A percentile compares a stretch with the other conserved stretches of the same genome.
These are phyloP conservation scores for Colletotrichum liriopes DNA, from an alignment of 2,329 filamentous ascomycete species.

Conservation along the genomic window DNA sequence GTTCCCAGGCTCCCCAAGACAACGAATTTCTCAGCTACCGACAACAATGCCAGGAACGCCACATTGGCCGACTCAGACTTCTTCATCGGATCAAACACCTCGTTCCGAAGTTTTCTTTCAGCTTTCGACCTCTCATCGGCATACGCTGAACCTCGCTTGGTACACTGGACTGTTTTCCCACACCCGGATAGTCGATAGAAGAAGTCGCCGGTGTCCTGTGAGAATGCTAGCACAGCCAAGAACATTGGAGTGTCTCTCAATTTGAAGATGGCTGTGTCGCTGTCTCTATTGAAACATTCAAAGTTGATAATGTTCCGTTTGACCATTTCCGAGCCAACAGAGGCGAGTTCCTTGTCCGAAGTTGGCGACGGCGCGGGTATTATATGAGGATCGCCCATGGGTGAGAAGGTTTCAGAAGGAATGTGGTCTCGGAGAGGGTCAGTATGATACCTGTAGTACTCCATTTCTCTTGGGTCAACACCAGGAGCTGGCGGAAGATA, in stretches of 20 bases:
- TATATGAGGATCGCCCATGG: too few relatives aligned
- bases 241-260: not conserved
- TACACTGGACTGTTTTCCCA: not conserved
- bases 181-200: not conserved
- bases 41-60: conserved; percentile 19
- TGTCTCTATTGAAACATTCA: not conserved
- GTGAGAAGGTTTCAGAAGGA: too few relatives aligned
- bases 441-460: too few relatives aligned
- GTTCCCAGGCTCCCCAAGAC: conserved; percentile 39
- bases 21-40: conserved; percentile 34
- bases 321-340: too few relatives aligned
- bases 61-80: not conserved
- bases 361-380: too few relatives aligned
- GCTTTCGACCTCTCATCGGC: not conserved
- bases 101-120: not conserved
- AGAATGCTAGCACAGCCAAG: not conserved
- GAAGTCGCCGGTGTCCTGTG: not conserved
- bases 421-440: too few relatives aligned
- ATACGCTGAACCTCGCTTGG: conserved; percentile 7
- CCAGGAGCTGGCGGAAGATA: too few relatives aligned
- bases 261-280: not conserved
- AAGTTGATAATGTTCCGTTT: not conserved
- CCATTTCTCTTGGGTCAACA: too few relatives aligned
- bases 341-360: too few relatives aligned
- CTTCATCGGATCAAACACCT: not conserved